Conservation (phyloP, 768 basidiomycete species). For the Psilocybe cubensis region DNA sequence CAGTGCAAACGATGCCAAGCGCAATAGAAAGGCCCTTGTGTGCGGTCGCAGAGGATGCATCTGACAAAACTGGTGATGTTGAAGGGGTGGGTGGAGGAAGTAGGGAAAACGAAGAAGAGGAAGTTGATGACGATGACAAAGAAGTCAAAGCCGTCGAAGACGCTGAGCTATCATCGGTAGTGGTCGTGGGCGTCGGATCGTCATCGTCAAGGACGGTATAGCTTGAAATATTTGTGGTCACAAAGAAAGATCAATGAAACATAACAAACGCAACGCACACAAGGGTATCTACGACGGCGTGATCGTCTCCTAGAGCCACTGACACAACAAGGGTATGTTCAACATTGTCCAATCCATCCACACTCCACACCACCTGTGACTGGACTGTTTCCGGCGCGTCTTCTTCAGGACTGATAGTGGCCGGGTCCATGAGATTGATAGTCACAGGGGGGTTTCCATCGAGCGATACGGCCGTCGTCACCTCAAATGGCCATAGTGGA, state of each 20-base stretch:
- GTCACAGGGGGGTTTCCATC: constrained; percentile 12
- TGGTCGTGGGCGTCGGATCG: constrained; percentile 11
- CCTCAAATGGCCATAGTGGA: constrained; percentile 24
- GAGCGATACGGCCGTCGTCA: constrained; percentile 26
- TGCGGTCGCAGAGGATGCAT: constrained; percentile 3
- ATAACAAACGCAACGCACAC: constrained; percentile 14
- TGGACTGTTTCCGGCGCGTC: constrained; percentile 17
- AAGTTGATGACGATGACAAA: constrained; percentile 8
- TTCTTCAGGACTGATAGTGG: constrained; percentile 1
- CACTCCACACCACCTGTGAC: constrained; percentile 22
- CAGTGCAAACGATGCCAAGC: constrained; percentile 17
- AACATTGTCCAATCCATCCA: constrained; percentile 16
- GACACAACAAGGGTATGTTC: constrained; percentile 24
- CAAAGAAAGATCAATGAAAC: background rate
- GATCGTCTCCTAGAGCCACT: constrained; percentile 19
- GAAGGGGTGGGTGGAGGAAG: constrained; percentile 4
- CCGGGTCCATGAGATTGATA: constrained; percentile 22
- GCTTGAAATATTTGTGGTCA: constrained; percentile 7
- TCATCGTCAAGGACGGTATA: constrained; percentile 22
- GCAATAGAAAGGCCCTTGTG: constrained; percentile 17
- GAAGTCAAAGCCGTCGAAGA: background rate
- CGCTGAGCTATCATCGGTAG: background rate
- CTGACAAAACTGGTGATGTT: constrained; percentile 4
- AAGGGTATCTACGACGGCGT: constrained; percentile 24
- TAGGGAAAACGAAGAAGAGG: constrained; percentile 4